phyloP scores from a whole-genome alignment of 768 basidiomycete genomes.

The Mrakia hoshinonis region DNA sequence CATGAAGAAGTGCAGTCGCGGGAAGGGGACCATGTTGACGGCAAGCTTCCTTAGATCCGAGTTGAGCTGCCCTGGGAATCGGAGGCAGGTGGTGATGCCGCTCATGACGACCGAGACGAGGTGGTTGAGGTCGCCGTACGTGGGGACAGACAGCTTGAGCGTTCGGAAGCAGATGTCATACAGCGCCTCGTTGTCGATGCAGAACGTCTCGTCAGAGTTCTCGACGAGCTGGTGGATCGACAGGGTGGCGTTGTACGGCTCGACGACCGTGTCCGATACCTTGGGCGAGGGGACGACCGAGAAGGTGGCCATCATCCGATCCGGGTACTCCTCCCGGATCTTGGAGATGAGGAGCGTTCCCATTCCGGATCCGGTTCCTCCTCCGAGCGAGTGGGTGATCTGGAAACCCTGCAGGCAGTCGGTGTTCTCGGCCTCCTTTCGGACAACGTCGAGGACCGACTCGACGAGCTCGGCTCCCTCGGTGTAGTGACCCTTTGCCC shows the following conservation, averaged over 20 bases:
- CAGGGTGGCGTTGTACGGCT: conserved; percentile 98
- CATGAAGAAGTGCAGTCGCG: conserved; percentile 99
- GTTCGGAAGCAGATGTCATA: conserved; percentile 99
- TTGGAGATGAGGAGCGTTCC: conserved; percentile 98
- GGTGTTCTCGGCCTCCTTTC: conserved; percentile 95
- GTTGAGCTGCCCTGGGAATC: conserved; percentile 99
- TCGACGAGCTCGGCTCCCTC: conserved; percentile 98
- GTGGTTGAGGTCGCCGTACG: conserved; percentile 92
- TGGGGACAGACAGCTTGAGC: conserved; percentile 87
- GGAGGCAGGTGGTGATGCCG: conserved; percentile 63
- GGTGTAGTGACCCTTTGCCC: conserved; percentile 46
- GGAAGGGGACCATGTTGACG: conserved; percentile 57
- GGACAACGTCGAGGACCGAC: conserved; percentile 92
- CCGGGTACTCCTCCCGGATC: conserved; percentile 97
- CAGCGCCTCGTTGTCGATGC: conserved; percentile 98
- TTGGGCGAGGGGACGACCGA: conserved; percentile 96
- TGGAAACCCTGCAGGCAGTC: conserved; percentile 99
- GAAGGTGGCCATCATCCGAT: conserved; percentile 99
- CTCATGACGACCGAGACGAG: conserved; percentile 64
- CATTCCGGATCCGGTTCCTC: conserved; percentile 99
- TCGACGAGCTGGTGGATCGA: conserved; percentile 92
- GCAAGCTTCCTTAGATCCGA: conserved; percentile 84
- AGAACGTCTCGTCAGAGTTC: conserved; percentile 99
- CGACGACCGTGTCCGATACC: conserved; percentile 97
- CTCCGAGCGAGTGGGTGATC: conserved; percentile 96